These are phyloP conservation scores for Lepidium sativum DNA, from an alignment of 345 rosid species.

Conservation along the genomic window DNA sequence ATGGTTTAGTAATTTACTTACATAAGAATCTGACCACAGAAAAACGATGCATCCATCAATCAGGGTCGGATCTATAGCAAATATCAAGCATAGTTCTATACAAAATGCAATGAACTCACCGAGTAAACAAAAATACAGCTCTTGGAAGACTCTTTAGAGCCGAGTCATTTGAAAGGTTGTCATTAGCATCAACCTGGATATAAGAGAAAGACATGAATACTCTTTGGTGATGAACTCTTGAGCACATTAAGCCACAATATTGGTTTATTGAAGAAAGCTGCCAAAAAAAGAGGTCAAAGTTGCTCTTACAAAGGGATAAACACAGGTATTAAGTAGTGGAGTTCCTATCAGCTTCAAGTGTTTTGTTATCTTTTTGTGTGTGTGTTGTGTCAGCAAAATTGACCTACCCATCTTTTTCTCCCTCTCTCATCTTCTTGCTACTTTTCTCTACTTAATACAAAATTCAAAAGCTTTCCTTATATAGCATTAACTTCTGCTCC, in stretches of 20 bases:
- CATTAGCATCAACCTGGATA: neutral
- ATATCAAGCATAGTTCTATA: conserved; percentile 17
- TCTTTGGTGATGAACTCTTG: neutral
- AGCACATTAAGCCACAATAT: neutral
- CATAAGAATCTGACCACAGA: neutral
- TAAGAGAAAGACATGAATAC: neutral
- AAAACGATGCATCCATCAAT: conserved; percentile 4
- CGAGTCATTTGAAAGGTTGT: neutral
- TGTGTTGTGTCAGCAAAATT: conserved; percentile 28
- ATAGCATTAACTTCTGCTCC: conserved; percentile 30
- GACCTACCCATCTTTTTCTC: conserved; percentile 11
- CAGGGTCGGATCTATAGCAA: neutral
- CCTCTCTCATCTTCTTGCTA: conserved; percentile 15
- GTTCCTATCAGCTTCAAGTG: conserved; percentile 30
- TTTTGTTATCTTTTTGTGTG: conserved; percentile 18
- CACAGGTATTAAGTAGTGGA: conserved; percentile 26
- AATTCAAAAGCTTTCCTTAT: conserved; percentile 24
- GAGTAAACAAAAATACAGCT: no score
- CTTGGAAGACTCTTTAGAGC: no score
- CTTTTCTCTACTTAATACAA: conserved; percentile 12
- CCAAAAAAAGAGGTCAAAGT: conserved; percentile 10
- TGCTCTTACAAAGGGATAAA: conserved; percentile 18
- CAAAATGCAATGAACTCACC: no score
- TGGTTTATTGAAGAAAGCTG: conserved; percentile 11
- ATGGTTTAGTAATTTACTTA: neutral